Conservation (phyloP, 225 moss, liverwort and hornwort species). For the Sphagnum contortum region DNA sequence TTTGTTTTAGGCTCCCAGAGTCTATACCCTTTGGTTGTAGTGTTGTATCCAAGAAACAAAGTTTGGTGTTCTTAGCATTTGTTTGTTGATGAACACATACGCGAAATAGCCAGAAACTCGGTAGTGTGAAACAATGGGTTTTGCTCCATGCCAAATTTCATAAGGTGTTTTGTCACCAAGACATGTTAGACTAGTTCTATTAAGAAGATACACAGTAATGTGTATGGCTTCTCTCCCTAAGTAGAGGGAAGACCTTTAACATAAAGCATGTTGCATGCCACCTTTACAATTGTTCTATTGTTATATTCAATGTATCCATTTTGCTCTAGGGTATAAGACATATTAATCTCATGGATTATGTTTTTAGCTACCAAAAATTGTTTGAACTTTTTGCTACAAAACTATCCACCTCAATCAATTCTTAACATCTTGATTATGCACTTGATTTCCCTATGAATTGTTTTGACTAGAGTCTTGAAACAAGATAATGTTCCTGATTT, state of each 20-base stretch:
- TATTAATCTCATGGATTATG: neutral
- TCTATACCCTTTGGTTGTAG: neutral
- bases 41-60: neutral
- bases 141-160: neutral
- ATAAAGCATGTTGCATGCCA: neutral
- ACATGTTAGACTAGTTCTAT: neutral
- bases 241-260: neutral
- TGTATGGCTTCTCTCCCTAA: neutral
- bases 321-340: neutral
- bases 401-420: neutral
- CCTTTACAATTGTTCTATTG: neutral
- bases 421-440: neutral
- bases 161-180: neutral
- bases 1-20: neutral
- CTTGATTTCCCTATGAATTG: neutral
- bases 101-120: neutral
- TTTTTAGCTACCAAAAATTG: neutral
- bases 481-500: neutral
- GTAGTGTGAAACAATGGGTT: neutral
- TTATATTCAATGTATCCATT: neutral
- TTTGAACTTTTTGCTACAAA: neutral
- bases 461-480: neutral
- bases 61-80: conserved; percentile 1
- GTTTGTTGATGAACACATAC: neutral
- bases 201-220: neutral